These are phyloP conservation scores for Meyerozyma sp. DNA, from an alignment of 1,139 yeast genomes.

Conservation along the genomic window DNA sequence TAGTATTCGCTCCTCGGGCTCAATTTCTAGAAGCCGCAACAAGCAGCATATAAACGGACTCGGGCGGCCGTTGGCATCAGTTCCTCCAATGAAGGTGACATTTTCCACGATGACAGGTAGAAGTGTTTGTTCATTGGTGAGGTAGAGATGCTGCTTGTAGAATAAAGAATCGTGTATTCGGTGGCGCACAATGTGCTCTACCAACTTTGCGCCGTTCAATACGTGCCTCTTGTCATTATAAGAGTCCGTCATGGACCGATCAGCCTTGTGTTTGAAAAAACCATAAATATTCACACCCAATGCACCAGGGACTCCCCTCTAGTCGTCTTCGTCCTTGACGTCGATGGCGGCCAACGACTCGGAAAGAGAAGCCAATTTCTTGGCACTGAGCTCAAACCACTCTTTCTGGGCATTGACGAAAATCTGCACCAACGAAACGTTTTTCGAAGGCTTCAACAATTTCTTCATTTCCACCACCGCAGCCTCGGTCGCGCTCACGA, in stretches of 20 bases:
- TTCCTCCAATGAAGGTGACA: slow-evolving; percentile 44
- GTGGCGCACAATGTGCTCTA: slow-evolving; percentile 67
- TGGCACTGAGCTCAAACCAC: slow-evolving; percentile 49
- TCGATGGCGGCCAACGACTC: slow-evolving; percentile 30
- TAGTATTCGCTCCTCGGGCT: slow-evolving; percentile 52
- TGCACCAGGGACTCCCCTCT: neutral
- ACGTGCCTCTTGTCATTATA: slow-evolving; percentile 16
- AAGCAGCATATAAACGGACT: slow-evolving; percentile 62
- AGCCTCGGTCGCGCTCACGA: slow-evolving; percentile 67
- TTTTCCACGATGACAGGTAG: slow-evolving; percentile 29
- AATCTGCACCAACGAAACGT: slow-evolving; percentile 55
- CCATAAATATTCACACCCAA: neutral
- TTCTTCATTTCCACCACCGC: slow-evolving; percentile 77
- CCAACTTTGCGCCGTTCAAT: slow-evolving; percentile 46
- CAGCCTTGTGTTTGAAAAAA: neutral
- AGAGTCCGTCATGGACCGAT: neutral
- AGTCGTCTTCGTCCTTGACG: slow-evolving; percentile 26
- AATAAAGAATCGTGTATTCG: slow-evolving; percentile 63
- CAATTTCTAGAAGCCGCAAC: slow-evolving; percentile 57
- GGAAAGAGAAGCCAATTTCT: slow-evolving; percentile 30
- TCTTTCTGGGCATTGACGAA: slow-evolving; percentile 64
- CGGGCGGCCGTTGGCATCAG: slow-evolving; percentile 46
- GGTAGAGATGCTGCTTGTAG: slow-evolving; percentile 60
- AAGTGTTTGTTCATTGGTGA: slow-evolving; percentile 50
- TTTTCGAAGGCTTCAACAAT: slow-evolving; percentile 61